Conservation (phyloP, 768 basidiomycete species). For the Termitomyces sp. region DNA sequence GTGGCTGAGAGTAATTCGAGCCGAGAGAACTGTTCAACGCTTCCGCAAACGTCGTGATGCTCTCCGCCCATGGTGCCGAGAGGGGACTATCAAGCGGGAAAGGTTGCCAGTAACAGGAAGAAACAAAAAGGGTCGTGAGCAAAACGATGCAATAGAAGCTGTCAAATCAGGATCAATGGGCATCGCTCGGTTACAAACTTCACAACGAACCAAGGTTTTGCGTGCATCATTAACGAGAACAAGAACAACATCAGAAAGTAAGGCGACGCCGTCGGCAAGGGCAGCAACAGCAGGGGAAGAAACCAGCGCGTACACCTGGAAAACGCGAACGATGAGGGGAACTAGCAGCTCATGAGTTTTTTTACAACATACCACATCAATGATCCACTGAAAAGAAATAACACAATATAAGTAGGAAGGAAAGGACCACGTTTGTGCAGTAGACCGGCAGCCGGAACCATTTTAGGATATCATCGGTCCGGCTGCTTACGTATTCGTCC, state of each 20-base stretch:
- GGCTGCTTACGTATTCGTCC: conserved; percentile 14
- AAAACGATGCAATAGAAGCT: conserved; percentile 88
- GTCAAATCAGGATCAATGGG: conserved; percentile 5
- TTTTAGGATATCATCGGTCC: neutral
- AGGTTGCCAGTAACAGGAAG: conserved; percentile 89
- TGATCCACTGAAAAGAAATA: conserved; percentile 1
- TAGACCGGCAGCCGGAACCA: conserved; percentile 4
- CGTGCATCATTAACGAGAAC: conserved; percentile 72
- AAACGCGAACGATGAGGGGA: conserved; percentile 1
- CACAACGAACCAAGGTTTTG: conserved; percentile 69
- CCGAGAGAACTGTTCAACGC: conserved; percentile 49
- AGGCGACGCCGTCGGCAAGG: conserved; percentile 74
- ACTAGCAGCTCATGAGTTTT: neutral
- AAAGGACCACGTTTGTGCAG: neutral
- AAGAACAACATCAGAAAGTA: conserved; percentile 76
- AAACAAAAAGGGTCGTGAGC: conserved; percentile 75
- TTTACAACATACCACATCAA: conserved; percentile 47
- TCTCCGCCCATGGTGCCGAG: conserved; percentile 58
- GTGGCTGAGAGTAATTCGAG: conserved; percentile 30
- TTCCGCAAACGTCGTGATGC: conserved; percentile 68
- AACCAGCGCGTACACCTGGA: conserved; percentile 84
- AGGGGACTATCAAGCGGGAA: conserved; percentile 61
- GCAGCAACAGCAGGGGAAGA: conserved; percentile 68
- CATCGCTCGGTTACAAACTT: neutral
- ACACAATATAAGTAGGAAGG: neutral